phyloP scores from a whole-genome alignment of 257 asterid genomes.

The Salvia miltiorrhiza region DNA sequence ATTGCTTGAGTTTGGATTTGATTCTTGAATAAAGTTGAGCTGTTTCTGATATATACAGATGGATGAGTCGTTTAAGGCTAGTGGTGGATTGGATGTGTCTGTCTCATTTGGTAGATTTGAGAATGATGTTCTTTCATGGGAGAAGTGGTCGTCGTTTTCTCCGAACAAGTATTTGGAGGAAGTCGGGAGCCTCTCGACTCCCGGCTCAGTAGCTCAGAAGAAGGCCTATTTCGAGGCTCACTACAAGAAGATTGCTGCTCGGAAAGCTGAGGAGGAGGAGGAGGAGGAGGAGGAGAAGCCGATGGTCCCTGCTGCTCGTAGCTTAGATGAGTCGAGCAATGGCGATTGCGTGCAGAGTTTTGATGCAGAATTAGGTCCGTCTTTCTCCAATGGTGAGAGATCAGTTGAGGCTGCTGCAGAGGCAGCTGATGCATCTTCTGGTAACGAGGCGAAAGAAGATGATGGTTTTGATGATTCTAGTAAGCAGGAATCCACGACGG shows the following conservation, averaged over 20 bases:
- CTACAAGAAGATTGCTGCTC: constrained; percentile 76
- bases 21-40: constrained; percentile 10
- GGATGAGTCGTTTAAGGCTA: constrained; percentile 55
- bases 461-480: not conserved
- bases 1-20: no score
- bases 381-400: constrained; percentile 27
- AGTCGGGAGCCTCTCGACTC: constrained; percentile 75
- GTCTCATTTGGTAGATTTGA: constrained; percentile 92
- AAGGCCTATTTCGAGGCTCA: constrained; percentile 96
- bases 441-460: constrained; percentile 20
- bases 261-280: constrained; percentile 67
- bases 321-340: constrained; percentile 29
- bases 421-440: constrained; percentile 1
- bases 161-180: constrained; percentile 90
- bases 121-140: constrained; percentile 84
- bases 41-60: constrained; percentile 46
- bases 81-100: constrained; percentile 64
- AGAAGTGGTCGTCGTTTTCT: constrained; percentile 89
- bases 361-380: constrained; percentile 4
- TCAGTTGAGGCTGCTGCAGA: constrained; percentile 27
- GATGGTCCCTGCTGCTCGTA: constrained; percentile 22
- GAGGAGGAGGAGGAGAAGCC: constrained; percentile 51
- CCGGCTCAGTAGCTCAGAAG: constrained; percentile 92
- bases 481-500: not conserved
- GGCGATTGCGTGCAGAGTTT: constrained; percentile 15